These are phyloP conservation scores for Boletus rubescentipes DNA, from an alignment of 768 basidiomycete genomes.

Conservation along the genomic window DNA sequence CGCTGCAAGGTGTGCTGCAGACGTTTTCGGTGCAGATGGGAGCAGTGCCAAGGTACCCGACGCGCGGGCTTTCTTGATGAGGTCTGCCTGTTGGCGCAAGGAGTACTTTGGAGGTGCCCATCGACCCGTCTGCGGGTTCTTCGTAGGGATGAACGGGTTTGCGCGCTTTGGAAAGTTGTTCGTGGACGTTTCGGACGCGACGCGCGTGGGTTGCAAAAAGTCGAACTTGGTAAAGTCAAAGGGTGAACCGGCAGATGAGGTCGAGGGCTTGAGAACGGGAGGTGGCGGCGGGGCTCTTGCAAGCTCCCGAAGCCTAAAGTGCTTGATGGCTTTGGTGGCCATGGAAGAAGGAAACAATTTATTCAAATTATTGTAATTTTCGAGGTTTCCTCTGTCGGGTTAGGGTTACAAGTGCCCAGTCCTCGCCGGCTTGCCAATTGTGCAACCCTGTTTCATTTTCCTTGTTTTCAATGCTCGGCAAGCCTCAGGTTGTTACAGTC, in stretches of 20 bases:
- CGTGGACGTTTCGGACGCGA: conserved; percentile 1
- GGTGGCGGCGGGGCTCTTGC: conserved; percentile 13
- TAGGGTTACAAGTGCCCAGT: too few species aligned
- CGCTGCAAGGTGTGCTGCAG: conserved; percentile 22
- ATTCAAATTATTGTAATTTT: too few species aligned
- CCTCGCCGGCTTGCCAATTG: too few species aligned
- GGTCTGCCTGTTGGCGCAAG: conserved; percentile 71
- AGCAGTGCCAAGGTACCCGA: conserved; percentile 55
- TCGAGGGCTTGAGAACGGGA: conserved; percentile 26
- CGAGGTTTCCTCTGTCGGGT: neutral
- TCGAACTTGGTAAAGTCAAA: conserved; percentile 24
- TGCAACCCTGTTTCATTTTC: too few species aligned
- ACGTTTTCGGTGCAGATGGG: conserved; percentile 66
- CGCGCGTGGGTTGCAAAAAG: conserved; percentile 14
- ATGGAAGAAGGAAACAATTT: conserved; percentile 6
- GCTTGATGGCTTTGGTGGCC: conserved; percentile 26
- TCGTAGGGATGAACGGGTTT: conserved; percentile 73
- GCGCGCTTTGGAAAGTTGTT: conserved; percentile 22
- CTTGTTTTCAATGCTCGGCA: too few species aligned
- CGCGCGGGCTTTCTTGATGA: conserved; percentile 68
- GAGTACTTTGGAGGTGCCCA: conserved; percentile 75
- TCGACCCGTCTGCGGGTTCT: conserved; percentile 56
- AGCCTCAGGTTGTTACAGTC: too few species aligned
- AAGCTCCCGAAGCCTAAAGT: conserved; percentile 28
- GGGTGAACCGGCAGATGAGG: neutral